A percentile compares a stretch with the other conserved stretches of the same genome.
Conservation (phyloP, 208 protist genomes). For the Leishmania lainsoni region DNA sequence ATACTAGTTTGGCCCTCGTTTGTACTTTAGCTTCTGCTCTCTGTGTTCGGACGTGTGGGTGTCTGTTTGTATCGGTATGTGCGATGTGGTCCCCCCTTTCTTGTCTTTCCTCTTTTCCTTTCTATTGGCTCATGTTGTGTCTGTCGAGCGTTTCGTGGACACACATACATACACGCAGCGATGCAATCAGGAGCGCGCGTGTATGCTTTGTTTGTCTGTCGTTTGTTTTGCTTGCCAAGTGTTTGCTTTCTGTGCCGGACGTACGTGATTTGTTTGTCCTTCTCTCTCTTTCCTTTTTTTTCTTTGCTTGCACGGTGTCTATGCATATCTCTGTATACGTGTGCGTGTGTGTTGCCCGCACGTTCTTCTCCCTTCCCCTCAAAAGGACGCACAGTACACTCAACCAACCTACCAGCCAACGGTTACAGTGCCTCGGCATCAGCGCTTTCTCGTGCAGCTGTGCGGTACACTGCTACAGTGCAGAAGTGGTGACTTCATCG, state of each 20-base stretch:
- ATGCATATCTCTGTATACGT: background rate
- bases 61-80: background rate
- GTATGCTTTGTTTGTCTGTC: background rate
- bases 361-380: background rate
- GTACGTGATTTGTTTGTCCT: background rate
- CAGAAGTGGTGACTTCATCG: background rate
- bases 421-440: background rate
- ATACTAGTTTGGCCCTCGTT: background rate
- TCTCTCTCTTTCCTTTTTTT: conserved; percentile 3
- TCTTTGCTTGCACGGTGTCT: background rate
- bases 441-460: background rate
- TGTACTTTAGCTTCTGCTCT: background rate
- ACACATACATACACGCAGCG: background rate
- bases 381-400: background rate
- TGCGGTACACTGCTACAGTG: background rate
- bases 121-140: background rate
- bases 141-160: background rate
- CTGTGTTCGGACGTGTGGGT: background rate
- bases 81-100: background rate
- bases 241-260: background rate
- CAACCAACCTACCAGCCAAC: background rate
- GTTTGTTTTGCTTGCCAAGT: background rate
- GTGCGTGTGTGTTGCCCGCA: background rate
- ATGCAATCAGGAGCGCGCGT: background rate
- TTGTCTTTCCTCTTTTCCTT: background rate